Base-by-base conservation (phyloP, 2,329 filamentous ascomycete genomes). In the Penicillium sp. region DNA sequence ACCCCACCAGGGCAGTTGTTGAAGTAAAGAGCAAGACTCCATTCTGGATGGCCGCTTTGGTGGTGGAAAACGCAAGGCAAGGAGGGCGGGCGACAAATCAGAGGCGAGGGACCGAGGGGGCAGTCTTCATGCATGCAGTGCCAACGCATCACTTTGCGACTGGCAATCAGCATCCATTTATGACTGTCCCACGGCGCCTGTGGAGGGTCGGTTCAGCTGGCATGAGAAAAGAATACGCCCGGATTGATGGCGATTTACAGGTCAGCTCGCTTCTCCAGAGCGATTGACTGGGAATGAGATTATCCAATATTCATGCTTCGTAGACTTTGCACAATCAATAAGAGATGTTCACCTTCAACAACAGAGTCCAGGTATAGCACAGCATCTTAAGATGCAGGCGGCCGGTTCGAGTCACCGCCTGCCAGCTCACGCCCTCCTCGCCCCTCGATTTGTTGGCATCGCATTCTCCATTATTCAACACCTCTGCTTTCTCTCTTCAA, bases 121-220 rank as follows among this genome's bases (percentile, higher is more conserved):
- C 63, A 67, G 70, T 68, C 64, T 69, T 72, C 68, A 72, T 73
- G 72, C 73, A 75, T 74, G 71, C 71, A 72, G 55, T 75, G 73
- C 67, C 67, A 69, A 59, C 67, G 57, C 67, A 69, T 68, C 67
- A 58, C 46, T 48, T 58, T 23, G 35, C 35, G 11, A 53, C 35
- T 53, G 50, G 50, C 11, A 41, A 11, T 41, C 35, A 26, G 26
- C 26, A 15, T 41, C 35, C 35, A 41, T 41, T 41, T 13, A 41
- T 41, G 8, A 41, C 11, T 41, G 35, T 41, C 35, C 35, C 35
- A 41, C 13, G 35, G 35, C 35, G 55, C 56, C 56, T 46, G 47
- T 53, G 45, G 46, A 38, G 47, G 23, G 26, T 52, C 47, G 21
- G 35, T 50, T 23, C 48, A 53, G 30, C 35, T 58, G 31, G 35